phyloP scores from a whole-genome alignment of 2,329 filamentous ascomycete genomes.

The Neoascochyta sp. region DNA sequence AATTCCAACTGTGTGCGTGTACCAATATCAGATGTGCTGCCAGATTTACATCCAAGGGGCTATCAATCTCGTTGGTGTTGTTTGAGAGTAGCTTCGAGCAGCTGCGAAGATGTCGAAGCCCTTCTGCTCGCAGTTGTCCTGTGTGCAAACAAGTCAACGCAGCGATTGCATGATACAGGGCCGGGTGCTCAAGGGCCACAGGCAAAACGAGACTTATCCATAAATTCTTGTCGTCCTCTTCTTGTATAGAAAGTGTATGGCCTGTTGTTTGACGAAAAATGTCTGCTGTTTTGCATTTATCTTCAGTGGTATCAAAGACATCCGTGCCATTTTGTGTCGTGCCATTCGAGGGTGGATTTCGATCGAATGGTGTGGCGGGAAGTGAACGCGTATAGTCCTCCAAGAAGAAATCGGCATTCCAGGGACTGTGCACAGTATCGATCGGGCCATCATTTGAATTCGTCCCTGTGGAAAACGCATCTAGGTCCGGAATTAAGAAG shows the following conservation, averaged over 20 bases:
- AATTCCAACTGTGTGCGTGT: slow-evolving; percentile 67
- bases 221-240: slow-evolving; percentile 62
- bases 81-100: slow-evolving; percentile 57
- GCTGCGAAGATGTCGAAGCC: slow-evolving; percentile 61
- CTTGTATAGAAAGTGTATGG: slow-evolving; percentile 65
- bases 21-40: slow-evolving; percentile 64
- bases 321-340: slow-evolving; percentile 3
- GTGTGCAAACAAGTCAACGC: slow-evolving; percentile 65
- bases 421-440: slow-evolving; percentile 6
- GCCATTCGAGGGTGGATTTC: slow-evolving; percentile 1
- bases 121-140: slow-evolving; percentile 53
- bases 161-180: slow-evolving; percentile 62
- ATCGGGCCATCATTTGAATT: too few relatives aligned
- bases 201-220: slow-evolving; percentile 69
- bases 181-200: slow-evolving; percentile 57
- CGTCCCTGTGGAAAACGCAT: too few relatives aligned
- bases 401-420: slow-evolving; percentile 14
- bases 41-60: slow-evolving; percentile 59
- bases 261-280: slow-evolving; percentile 63
- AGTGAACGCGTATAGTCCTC: slow-evolving; percentile 11
- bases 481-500: too few relatives aligned
- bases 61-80: slow-evolving; percentile 51
- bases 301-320: slow-evolving; percentile 50
- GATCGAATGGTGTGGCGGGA: slow-evolving; percentile 4
- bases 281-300: too few relatives aligned